A percentile compares a stretch with the other conserved stretches of the same genome.
These are phyloP conservation scores for Trichoderma orchidacearum DNA, from an alignment of 495 filamentous ascomycete species.

Conservation along the genomic window DNA sequence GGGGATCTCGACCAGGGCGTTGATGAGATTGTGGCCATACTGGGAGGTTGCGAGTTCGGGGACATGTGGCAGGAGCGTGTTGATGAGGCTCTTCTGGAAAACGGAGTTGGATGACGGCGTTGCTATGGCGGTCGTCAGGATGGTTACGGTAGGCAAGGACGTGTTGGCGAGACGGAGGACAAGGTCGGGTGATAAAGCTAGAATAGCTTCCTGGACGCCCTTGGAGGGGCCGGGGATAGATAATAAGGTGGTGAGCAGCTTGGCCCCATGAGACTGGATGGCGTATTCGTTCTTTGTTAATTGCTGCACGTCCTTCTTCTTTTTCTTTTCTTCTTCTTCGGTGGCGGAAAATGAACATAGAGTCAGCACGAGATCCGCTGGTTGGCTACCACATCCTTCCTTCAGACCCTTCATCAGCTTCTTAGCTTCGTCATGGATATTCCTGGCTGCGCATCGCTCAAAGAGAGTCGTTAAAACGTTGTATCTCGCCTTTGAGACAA, in stretches of 20 bases:
- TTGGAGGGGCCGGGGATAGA: conserved; percentile 25
- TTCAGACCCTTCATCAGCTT: conserved; percentile 47
- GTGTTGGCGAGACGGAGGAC: conserved; percentile 22
- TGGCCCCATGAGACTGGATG: conserved; percentile 28
- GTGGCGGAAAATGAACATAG: conserved; percentile 37
- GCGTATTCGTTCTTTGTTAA: conserved; percentile 6
- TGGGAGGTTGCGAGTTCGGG: conserved; percentile 53
- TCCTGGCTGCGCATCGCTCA: conserved; percentile 62
- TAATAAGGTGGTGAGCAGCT: conserved; percentile 26
- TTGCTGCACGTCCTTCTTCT: conserved; percentile 18
- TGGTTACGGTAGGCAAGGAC: conserved; percentile 36
- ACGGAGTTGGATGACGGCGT: conserved; percentile 40
- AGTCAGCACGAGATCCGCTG: conserved; percentile 37
- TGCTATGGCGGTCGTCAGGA: conserved; percentile 57
- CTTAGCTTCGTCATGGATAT: conserved; percentile 39
- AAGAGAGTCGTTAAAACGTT: conserved; percentile 68
- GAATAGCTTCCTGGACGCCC: conserved; percentile 26
- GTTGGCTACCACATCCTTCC: conserved; percentile 40
- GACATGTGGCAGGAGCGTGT: conserved; percentile 37
- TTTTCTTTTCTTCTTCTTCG: conserved; percentile 24
- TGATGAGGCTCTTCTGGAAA: conserved; percentile 33
- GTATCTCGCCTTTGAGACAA: conserved; percentile 61
- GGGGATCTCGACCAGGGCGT: conserved; percentile 56
- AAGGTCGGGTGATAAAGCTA: conserved; percentile 20
- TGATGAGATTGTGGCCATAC: conserved; percentile 66